These are phyloP conservation scores for Skeletonema grethae DNA, from an alignment of 108 stramenopile genomes.

Conservation along the genomic window DNA sequence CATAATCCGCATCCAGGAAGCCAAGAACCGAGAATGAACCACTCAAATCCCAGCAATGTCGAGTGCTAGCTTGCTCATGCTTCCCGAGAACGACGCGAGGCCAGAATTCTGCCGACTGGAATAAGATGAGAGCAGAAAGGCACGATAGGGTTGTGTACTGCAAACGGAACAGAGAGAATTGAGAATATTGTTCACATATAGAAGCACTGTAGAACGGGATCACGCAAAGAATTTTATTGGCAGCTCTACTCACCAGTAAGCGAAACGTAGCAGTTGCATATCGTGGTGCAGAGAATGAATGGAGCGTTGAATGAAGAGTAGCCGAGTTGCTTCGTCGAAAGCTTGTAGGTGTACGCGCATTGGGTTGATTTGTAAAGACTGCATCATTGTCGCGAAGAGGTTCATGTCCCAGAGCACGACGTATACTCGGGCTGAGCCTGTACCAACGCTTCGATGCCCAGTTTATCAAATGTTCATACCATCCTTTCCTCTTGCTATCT, in stretches of 20 bases:
- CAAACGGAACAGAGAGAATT: not conserved
- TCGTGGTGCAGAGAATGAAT: conserved; percentile 74
- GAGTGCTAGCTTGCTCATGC: conserved; percentile 52
- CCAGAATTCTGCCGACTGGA: conserved; percentile 74
- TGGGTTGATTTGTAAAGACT: conserved; percentile 8
- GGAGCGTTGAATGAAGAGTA: conserved; percentile 12
- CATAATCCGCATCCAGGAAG: conserved; percentile 66
- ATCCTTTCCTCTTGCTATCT: conserved; percentile 13
- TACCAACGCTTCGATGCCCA: conserved; percentile 35
- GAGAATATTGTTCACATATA: not conserved
- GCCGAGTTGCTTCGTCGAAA: conserved; percentile 22
- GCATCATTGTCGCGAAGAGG: conserved; percentile 30
- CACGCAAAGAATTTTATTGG: not conserved
- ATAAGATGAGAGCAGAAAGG: conserved; percentile 53
- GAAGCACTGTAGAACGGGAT: not conserved
- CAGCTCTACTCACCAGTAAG: conserved; percentile 40
- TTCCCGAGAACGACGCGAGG: conserved; percentile 68
- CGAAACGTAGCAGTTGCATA: conserved; percentile 85
- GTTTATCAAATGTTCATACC: conserved; percentile 21
- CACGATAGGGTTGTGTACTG: conserved; percentile 53
- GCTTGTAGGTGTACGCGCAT: conserved; percentile 2
- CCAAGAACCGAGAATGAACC: conserved; percentile 55
- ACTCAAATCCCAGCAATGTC: conserved; percentile 78
- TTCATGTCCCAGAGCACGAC: conserved; percentile 47
- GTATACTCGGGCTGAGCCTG: conserved; percentile 37